Base-by-base conservation (phyloP, 306 rosid species). In the Cyclanthera cordifolia region DNA sequence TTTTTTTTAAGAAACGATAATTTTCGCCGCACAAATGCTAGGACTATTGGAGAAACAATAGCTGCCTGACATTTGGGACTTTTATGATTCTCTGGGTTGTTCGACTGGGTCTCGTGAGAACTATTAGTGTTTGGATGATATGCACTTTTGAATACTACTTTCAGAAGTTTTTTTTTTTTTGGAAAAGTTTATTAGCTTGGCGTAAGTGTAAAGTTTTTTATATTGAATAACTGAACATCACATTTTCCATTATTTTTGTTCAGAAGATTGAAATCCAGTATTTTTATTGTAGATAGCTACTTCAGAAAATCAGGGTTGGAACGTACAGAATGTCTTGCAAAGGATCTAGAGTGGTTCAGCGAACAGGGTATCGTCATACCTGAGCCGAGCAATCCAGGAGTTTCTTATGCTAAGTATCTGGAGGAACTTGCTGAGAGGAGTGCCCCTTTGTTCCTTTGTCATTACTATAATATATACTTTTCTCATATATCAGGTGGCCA, bases 241-340 rank as follows among this genome's bases (percentile, higher is more conserved):
- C n/a, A 12, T 28, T 57, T 57, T 15, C 7, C 0, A 2, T 37
- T 23, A 1, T 6, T 49, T 24, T 20, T 47, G 4, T 48, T 24
- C 28, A 15, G 8, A 11, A 34, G 23, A 34, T 41, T 45, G 60
- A 41, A 55, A 11, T 24, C 54, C 24, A 25, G 34, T 17, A 24
- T 74, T 39, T 71, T 77, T 9, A 59, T 66, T 34, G 39, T 75
- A 90, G 96, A 81, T 75, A 85, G 95, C 8, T 88, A 90, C 77
- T 79, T 93, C 67, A 87, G 95, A 86, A 90, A 78, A 64, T 87
- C 87, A n/a, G 95, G 96, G 25, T 74, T 93, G 86, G 94, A 93
- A 74, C 82, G 95, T 74, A 86, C 96, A 4, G 81, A 84, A 69
- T 72, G 72, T 43, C 73, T 89, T 63, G 67, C 50, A 12, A 88